These are phyloP conservation scores for Aspergillus olivimuriae DNA, from an alignment of 495 filamentous ascomycete species.

Conservation along the genomic window DNA sequence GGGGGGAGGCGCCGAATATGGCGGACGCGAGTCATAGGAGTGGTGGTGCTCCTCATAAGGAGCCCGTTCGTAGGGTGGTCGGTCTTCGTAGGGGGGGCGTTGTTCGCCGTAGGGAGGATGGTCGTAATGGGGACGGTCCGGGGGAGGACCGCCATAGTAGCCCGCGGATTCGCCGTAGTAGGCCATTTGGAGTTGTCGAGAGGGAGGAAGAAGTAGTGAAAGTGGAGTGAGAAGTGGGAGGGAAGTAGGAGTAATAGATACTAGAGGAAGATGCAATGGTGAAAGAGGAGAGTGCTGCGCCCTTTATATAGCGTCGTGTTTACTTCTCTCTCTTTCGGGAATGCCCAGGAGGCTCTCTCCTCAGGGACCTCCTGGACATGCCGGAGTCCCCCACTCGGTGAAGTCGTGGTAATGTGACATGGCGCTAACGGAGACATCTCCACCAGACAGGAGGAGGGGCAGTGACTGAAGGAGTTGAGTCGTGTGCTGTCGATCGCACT, in stretches of 20 bases:
- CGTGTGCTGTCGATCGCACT: slow-evolving; percentile 9
- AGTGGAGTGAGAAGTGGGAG: slow-evolving; percentile 1
- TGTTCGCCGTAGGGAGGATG: slow-evolving; percentile 20
- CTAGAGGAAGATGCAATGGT: neutral
- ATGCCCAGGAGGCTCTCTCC: neutral
- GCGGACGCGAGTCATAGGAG: slow-evolving; percentile 15
- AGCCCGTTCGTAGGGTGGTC: slow-evolving; percentile 1
- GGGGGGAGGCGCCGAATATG: slow-evolving; percentile 35
- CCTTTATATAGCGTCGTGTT: slow-evolving; percentile 12
- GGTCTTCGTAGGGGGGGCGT: slow-evolving; percentile 15
- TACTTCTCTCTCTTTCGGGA: slow-evolving; percentile 1
- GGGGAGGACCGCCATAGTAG: slow-evolving; percentile 18
- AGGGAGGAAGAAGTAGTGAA: slow-evolving; percentile 1
- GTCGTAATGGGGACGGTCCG: slow-evolving; percentile 12
- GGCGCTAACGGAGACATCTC: slow-evolving; percentile 6
- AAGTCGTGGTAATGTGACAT: neutral
- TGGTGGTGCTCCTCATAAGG: slow-evolving; percentile 6
- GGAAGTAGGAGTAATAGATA: slow-evolving; percentile 1
- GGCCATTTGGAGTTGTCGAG: slow-evolving; percentile 5
- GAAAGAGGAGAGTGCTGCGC: neutral
- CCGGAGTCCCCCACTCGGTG: neutral
- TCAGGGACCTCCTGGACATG: no score
- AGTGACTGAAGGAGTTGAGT: slow-evolving; percentile 13
- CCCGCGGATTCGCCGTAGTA: slow-evolving; percentile 10
- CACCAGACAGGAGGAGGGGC: slow-evolving; percentile 6